A percentile compares a stretch with the other conserved stretches of the same genome.
Evolutionary conservation across 1,284 basidiomycete species (phyloP).

Genomic region (Rhodotorula mucilaginosa): DNA sequence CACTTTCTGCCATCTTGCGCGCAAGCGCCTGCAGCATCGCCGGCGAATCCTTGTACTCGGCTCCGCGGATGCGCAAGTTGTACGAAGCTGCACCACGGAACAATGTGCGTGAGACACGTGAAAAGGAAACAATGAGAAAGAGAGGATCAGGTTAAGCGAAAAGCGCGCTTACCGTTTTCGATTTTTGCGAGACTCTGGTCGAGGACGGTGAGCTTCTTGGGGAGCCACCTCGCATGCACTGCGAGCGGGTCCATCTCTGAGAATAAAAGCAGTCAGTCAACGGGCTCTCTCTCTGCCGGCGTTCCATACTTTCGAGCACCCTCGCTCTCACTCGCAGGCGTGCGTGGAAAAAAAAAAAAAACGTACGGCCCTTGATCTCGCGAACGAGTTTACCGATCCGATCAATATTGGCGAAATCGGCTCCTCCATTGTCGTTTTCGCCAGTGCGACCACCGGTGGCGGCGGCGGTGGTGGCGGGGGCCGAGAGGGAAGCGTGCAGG

Average conservation of each 20-base stretch:
- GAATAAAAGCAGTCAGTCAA: background rate
- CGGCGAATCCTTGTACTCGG: slow-evolving; percentile 37
- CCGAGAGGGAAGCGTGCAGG: slow-evolving; percentile 59
- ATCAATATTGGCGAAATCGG: slow-evolving; percentile 63
- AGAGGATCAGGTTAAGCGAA: background rate
- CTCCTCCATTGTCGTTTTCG: slow-evolving; percentile 50
- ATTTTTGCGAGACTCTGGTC: slow-evolving; percentile 84
- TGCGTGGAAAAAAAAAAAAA: background rate
- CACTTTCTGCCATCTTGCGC: slow-evolving; percentile 8
- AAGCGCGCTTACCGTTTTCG: slow-evolving; percentile 70
- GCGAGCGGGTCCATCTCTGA: slow-evolving; percentile 73
- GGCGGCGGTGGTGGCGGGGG: slow-evolving; percentile 35
- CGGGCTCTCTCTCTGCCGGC: no score
- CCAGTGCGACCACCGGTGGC: slow-evolving; percentile 55
- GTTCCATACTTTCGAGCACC: no score
- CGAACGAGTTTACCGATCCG: slow-evolving; percentile 67
- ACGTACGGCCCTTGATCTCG: slow-evolving; percentile 37
- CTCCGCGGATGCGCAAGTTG: slow-evolving; percentile 42
- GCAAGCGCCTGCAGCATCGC: slow-evolving; percentile 26
- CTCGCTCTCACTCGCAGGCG: no score
- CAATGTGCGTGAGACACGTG: no score
- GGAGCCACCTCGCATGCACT: slow-evolving; percentile 67
- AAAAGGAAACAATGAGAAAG: no score
- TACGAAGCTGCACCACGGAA: slow-evolving; percentile 38
- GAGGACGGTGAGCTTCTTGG: slow-evolving; percentile 85